phyloP scores from a whole-genome alignment of 768 basidiomycete species.

The Hygrocybe coccinea region DNA sequence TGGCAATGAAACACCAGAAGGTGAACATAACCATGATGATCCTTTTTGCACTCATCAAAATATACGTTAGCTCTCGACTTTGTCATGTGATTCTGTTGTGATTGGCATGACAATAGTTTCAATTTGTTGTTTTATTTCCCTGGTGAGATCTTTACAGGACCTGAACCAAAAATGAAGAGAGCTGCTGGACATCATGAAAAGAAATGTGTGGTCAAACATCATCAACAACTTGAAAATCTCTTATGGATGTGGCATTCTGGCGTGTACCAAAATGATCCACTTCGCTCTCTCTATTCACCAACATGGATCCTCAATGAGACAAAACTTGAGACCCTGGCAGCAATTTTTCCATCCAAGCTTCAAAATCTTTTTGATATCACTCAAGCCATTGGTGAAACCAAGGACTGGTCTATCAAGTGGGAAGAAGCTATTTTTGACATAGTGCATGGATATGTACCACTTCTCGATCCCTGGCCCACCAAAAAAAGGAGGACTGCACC shows the following conservation, averaged over 20 bases:
- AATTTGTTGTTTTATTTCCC: neutral
- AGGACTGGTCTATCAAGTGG: neutral
- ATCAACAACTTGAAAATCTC: neutral
- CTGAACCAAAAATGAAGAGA: neutral
- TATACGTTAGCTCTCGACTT: neutral
- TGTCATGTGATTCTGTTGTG: neutral
- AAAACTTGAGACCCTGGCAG: neutral
- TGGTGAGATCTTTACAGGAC: neutral
- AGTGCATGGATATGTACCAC: neutral
- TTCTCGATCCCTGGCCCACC: neutral
- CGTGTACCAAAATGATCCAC: neutral
- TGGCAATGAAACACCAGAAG: neutral
- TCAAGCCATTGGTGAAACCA: neutral
- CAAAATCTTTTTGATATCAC: neutral
- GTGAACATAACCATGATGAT: no score
- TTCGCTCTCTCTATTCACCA: neutral
- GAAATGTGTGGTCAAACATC: neutral
- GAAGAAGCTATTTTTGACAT: neutral
- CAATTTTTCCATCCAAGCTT: neutral
- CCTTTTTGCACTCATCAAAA: no score
- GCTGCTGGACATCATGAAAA: neutral
- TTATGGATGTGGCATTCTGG: neutral
- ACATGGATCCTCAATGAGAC: constrained; percentile 4
- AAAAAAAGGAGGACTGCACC: neutral
- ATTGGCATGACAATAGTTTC: neutral